Base-by-base conservation (phyloP, 257 asterid species). In the Solanum sejunctum region DNA sequence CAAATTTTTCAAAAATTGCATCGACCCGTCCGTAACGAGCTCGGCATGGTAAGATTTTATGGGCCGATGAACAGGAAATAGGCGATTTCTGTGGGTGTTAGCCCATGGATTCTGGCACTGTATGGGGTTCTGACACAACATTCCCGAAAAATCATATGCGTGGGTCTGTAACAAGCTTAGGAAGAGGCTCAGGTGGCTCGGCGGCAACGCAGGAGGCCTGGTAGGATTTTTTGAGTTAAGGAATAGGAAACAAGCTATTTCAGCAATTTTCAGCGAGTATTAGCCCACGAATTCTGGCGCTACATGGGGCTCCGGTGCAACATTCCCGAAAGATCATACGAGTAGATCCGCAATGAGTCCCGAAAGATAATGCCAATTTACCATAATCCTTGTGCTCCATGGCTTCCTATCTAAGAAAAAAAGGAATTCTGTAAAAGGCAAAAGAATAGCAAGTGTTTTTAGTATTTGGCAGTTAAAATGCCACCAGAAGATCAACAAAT, bases 341-440 rank as follows among this genome's bases (percentile, higher is more conserved):
- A 0, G 0, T 36, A 0, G 7, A 0, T 36, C 36, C 36, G 36
- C 36, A 36, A 36, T 0, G 0, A 4, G 41, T 2, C 6, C n/a
- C n/a, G 15, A 63, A 23, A 39, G 41, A 63, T 12, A 63, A 63
- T 4, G 32, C 71, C 26, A 18, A 6, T 12, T 6, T 26, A 23
- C 71, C 41, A 12, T 63, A 12, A 26, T 63, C 41, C 8, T 12
- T 12, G 10, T 63, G 13, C 18, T 63, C 71, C 41, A 16, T 26
- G 6, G 71, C 10, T 28, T 26, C 71, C 41, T 26, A 63, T 63
- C 71, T 63, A 63, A 15, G 75, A 67, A 16, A 32, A 28, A 67
- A 17, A 12, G 26, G 8, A 57, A 9, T 17, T 17, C 51, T 36
- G 17, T 39, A 8, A 8, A 16, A 2, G 51, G 51, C 51, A 67